Evolutionary conservation across 495 filamentous ascomycete species (phyloP), one percentile per base, ranked within the genome.

Genomic region (Cercophora sp.): DNA sequence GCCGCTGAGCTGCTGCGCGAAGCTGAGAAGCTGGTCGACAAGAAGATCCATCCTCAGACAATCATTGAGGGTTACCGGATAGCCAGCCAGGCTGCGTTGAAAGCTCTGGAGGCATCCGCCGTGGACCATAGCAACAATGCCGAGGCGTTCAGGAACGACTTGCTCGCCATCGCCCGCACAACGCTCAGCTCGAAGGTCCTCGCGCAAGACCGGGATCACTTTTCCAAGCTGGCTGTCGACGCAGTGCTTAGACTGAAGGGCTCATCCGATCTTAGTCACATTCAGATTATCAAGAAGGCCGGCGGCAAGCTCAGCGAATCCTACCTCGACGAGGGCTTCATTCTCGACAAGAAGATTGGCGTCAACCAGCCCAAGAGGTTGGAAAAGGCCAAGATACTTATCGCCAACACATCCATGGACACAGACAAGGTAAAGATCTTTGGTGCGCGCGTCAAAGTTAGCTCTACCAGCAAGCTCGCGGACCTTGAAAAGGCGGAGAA

Each of bases 381-480:
- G 59, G 93, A 97, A 72, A 97, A 97, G 65, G 93, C 91, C 44
- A 97, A 96, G 79, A 97, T 98, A 54, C 72, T 98, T 15, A 87
- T 97, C 22, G 93, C 93, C 49, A 98, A 98, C 71, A 98, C 93
- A 9, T 86, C 92, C 5, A 98, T 98, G 93, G 93, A 98, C 69
- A 97, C 93, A 22, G 93, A 98, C 72, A 98, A 98, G 79, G 88
- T 98, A 73, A 98, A 98, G 81, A 96, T 98, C 60, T 98, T 97
- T 66, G 93, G 93, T 51, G 93, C 93, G 16, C 84, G 90, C 20
- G 87, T 97, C 60, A 96, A 96, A 79, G 93, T 91, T 19, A 88
- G 89, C 59, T 91, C 88, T 26, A 98, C 93, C 8, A 87, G 89
- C 53, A 96, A 97, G 79, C 78, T 98, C 23, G 93, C 93, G 11